A percentile compares a stretch with the other conserved stretches of the same genome.
Evolutionary conservation across 208 protist genomes (phyloP).

Genomic region (Crithidia acanthocephali): DNA sequence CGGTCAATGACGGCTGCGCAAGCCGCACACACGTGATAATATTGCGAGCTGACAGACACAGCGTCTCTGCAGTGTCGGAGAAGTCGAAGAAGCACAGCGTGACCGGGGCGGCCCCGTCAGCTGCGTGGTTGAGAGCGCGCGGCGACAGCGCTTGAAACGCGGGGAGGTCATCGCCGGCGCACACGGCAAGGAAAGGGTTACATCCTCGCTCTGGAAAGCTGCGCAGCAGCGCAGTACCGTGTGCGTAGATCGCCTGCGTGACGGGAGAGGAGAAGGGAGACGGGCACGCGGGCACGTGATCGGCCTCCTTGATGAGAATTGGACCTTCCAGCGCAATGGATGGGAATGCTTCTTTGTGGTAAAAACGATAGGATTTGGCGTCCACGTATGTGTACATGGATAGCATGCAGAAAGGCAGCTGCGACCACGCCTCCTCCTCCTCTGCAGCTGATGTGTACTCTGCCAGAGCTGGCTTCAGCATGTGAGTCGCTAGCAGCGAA

Average conservation of each 20-base stretch:
- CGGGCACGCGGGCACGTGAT: slow-evolving; percentile 18
- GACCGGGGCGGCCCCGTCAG: background rate
- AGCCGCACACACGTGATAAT: slow-evolving; percentile 65
- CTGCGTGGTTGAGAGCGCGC: background rate
- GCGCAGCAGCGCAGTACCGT: slow-evolving; percentile 32
- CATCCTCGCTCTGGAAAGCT: slow-evolving; percentile 34
- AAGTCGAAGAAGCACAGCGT: slow-evolving; percentile 54
- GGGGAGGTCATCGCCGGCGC: slow-evolving; percentile 6
- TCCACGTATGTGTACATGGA: slow-evolving; percentile 94
- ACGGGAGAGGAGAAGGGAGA: slow-evolving; percentile 21
- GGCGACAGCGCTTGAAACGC: slow-evolving; percentile 38
- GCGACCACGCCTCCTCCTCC: slow-evolving; percentile 39
- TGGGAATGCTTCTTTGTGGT: slow-evolving; percentile 95
- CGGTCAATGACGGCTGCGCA: slow-evolving; percentile 34
- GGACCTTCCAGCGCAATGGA: slow-evolving; percentile 54
- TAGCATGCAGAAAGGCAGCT: slow-evolving; percentile 60
- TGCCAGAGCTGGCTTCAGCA: slow-evolving; percentile 17
- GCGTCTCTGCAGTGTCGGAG: slow-evolving; percentile 32
- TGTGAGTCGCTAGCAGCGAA: slow-evolving; percentile 19
- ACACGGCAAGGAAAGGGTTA: slow-evolving; percentile 54
- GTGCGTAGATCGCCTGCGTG: slow-evolving; percentile 31
- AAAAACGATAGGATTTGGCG: slow-evolving; percentile 95
- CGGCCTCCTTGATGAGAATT: slow-evolving; percentile 20
- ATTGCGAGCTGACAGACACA: slow-evolving; percentile 58
- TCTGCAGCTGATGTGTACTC: slow-evolving; percentile 10